A percentile compares a stretch with the other conserved stretches of the same genome.
phyloP scores from a whole-genome alignment of 441 rosid species.

The Kokia cookei region DNA sequence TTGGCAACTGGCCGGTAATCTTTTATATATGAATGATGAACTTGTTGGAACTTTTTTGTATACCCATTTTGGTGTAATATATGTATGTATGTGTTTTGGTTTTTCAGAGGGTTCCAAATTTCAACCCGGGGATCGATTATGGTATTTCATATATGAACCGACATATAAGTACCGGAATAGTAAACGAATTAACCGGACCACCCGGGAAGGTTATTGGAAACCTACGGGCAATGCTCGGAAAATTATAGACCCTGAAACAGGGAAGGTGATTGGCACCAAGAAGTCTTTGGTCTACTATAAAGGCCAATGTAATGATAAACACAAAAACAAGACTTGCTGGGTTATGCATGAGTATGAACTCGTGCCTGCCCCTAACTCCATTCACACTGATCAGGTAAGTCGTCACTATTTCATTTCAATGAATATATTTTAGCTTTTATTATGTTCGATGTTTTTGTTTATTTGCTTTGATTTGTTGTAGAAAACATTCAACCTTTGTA shows the following conservation, averaged over 20 bases:
- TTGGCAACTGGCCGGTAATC: not conserved
- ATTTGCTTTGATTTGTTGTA: not conserved
- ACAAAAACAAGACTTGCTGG: conserved; percentile 1
- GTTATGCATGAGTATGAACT: conserved; percentile 8
- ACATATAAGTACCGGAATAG: not conserved
- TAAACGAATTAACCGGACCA: not conserved
- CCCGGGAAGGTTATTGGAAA: not conserved
- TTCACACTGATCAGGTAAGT: not conserved
- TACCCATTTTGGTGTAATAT: not conserved
- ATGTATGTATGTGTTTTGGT: not conserved
- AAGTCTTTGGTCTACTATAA: conserved; percentile 3
- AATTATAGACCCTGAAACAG: not conserved
- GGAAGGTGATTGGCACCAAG: not conserved
- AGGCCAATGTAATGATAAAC: not conserved
- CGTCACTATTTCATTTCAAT: not conserved
- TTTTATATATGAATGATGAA: not conserved
- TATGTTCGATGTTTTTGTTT: not conserved
- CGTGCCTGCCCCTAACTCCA: not conserved
- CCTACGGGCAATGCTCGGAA: not conserved
- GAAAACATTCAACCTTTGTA: conserved; percentile 1
- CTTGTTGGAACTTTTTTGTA: not conserved
- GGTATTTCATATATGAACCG: not conserved
- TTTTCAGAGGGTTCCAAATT: not conserved
- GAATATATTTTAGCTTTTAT: not conserved
- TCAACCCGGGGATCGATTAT: not conserved